phyloP scores from a whole-genome alignment of 140 eudicot species.

The Bidens hawaiensis region DNA sequence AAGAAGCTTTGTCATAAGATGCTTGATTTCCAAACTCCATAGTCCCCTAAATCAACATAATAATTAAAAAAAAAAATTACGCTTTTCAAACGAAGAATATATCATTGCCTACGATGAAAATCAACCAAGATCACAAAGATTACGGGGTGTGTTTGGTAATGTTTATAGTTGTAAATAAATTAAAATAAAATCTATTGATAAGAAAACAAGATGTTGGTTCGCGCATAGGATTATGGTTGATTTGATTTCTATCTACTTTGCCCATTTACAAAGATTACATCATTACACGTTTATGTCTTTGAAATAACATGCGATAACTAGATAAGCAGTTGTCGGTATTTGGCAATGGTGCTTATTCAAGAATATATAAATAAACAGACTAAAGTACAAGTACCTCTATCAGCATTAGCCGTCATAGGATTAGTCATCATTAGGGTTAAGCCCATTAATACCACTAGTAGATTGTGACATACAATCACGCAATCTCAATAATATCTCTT shows the following conservation, averaged over 20 bases:
- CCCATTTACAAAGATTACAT: background rate
- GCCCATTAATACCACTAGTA: too few species aligned
- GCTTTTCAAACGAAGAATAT: background rate
- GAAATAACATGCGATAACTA: background rate
- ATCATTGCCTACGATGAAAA: background rate
- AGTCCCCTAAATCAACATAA: slow-evolving; percentile 39
- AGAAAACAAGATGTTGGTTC: background rate
- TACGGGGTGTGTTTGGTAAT: background rate
- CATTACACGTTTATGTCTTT: background rate
- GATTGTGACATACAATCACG: too few species aligned
- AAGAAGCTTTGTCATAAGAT: slow-evolving; percentile 38
- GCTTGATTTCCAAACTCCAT: slow-evolving; percentile 57
- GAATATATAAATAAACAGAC: too few species aligned
- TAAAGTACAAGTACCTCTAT: too few species aligned
- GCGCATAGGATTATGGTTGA: background rate
- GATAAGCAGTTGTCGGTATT: background rate
- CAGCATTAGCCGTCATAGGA: too few species aligned
- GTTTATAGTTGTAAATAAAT: background rate
- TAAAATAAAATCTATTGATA: background rate
- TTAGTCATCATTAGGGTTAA: too few species aligned
- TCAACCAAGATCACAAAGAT: background rate
- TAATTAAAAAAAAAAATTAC: background rate
- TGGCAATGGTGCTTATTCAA: background rate
- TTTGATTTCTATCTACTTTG: background rate
- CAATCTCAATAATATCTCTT: too few species aligned